Percentiles rank a stretch among this genome's conserved stretches.
Evolutionary conservation across 495 filamentous ascomycete genomes (phyloP).

Genomic region (Neurospora pannonica): DNA sequence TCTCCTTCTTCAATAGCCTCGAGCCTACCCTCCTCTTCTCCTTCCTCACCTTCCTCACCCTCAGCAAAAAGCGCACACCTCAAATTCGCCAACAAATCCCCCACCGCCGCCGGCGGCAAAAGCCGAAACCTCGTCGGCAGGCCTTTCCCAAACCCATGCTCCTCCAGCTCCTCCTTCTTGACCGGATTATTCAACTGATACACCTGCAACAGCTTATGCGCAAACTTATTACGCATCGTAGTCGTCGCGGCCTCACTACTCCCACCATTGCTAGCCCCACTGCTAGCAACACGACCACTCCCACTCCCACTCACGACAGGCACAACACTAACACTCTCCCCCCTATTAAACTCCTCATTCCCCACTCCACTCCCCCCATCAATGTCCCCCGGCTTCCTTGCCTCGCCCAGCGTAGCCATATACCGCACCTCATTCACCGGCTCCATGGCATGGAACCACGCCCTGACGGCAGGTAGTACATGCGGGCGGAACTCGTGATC

Average conservation of each 20-base stretch:
- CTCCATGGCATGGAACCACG: constrained; percentile 40
- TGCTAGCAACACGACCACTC: background rate
- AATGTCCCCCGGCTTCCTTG: constrained; percentile 33
- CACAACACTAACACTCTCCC: background rate
- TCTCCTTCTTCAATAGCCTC: background rate
- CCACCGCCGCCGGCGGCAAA: constrained; percentile 37
- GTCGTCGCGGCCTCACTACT: background rate
- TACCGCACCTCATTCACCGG: constrained; percentile 35
- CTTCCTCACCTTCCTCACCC: constrained; percentile 5
- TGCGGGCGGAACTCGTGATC: constrained; percentile 40
- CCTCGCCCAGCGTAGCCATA: constrained; percentile 36
- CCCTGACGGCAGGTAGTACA: constrained; percentile 27
- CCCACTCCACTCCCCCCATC: constrained; percentile 26
- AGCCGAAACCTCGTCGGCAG: constrained; percentile 30
- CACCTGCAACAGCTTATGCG: constrained; percentile 40
- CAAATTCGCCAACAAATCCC: constrained; percentile 37
- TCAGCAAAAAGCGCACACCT: constrained; percentile 30
- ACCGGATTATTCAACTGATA: constrained; percentile 44
- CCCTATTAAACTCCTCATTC: constrained; percentile 41
- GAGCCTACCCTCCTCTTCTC: constrained; percentile 5
- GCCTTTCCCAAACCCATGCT: constrained; percentile 30
- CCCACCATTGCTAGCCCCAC: background rate
- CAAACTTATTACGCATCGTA: constrained; percentile 15
- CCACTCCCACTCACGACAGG: background rate
- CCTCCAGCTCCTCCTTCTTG: constrained; percentile 29